phyloP scores from a whole-genome alignment of 2,329 filamentous ascomycete species.

The Truncatella angustata region DNA sequence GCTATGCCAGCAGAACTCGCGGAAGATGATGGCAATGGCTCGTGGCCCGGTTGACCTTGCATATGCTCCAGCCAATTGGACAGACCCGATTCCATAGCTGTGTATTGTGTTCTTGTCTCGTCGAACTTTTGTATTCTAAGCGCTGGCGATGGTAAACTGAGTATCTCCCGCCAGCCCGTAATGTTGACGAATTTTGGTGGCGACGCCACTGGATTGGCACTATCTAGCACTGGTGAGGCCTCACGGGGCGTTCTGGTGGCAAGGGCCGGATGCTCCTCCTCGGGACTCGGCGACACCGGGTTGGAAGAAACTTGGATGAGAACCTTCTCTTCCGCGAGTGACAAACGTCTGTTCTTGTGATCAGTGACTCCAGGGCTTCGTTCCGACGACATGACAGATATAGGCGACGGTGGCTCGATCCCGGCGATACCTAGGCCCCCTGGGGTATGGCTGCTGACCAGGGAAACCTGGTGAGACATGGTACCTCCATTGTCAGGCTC shows the following conservation, averaged over 20 bases:
- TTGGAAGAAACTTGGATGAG: conserved; percentile 33
- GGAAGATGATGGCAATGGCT: conserved; percentile 19
- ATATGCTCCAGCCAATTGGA: conserved; percentile 52
- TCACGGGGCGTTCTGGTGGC: conserved; percentile 8
- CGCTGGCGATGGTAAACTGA: conserved; percentile 60
- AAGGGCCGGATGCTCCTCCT: conserved; percentile 37
- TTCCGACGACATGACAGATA: conserved; percentile 36
- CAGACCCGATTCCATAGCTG: conserved; percentile 73
- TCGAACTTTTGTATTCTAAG: conserved; percentile 75
- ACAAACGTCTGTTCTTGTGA: conserved; percentile 28
- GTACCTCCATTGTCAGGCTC: conserved; percentile 13
- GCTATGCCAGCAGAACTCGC: conserved; percentile 3
- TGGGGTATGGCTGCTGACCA: conserved; percentile 32
- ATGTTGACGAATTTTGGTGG: conserved; percentile 32
- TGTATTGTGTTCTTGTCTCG: conserved; percentile 69
- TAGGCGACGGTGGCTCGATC: conserved; percentile 42
- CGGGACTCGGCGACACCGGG: conserved; percentile 33
- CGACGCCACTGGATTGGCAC: conserved; percentile 16
- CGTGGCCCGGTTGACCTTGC: conserved; percentile 46
- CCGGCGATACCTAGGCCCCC: conserved; percentile 21
- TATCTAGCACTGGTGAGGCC: conserved; percentile 14
- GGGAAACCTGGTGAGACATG: conserved; percentile 35
- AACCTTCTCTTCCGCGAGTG: conserved; percentile 45
- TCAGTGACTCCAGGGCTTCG: conserved; percentile 16
- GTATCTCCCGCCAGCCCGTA: conserved; percentile 73